Percentiles rank a stretch among this genome's conserved stretches.
These are phyloP conservation scores for Gloeophyllum trabeum DNA, from an alignment of 768 basidiomycete species.

Conservation along the genomic window DNA sequence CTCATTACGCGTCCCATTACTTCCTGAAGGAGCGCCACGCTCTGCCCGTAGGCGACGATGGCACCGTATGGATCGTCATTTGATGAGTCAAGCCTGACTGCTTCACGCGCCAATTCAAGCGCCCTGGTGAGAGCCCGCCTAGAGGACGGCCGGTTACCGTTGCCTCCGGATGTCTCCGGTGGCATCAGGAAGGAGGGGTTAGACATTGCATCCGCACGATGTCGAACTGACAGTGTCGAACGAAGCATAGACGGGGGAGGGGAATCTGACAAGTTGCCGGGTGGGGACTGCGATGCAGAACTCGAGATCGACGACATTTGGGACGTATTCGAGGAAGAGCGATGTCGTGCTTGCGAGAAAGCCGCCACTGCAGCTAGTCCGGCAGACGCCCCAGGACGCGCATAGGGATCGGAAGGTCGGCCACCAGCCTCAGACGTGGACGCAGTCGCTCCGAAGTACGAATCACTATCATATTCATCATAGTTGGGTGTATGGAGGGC, in stretches of 20 bases:
- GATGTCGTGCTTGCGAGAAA: constrained; percentile 40
- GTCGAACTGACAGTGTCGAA: constrained; percentile 1
- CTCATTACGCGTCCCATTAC: constrained; percentile 88
- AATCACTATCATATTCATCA: constrained; percentile 10
- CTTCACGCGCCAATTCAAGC: constrained; percentile 80
- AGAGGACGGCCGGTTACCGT: constrained; percentile 61
- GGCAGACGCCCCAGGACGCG: constrained; percentile 30
- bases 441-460: no score
- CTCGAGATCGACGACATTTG: no score
- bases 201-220: neutral
- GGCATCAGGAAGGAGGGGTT: neutral
- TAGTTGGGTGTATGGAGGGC: constrained; percentile 15
- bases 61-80: constrained; percentile 86
- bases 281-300: constrained; percentile 20
- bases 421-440: neutral
- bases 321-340: constrained; percentile 13
- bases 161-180: constrained; percentile 19
- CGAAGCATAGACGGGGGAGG: constrained; percentile 41
- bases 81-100: constrained; percentile 78
- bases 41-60: constrained; percentile 80
- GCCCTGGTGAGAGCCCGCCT: constrained; percentile 79
- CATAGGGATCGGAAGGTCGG: constrained; percentile 6
- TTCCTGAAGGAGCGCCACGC: constrained; percentile 77
- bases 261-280: constrained; percentile 46
- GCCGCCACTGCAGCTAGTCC: constrained; percentile 47